A percentile compares a stretch with the other conserved stretches of the same genome.
Conservation (phyloP, 75 land plant genomes). For the Picea sitchensis region DNA sequence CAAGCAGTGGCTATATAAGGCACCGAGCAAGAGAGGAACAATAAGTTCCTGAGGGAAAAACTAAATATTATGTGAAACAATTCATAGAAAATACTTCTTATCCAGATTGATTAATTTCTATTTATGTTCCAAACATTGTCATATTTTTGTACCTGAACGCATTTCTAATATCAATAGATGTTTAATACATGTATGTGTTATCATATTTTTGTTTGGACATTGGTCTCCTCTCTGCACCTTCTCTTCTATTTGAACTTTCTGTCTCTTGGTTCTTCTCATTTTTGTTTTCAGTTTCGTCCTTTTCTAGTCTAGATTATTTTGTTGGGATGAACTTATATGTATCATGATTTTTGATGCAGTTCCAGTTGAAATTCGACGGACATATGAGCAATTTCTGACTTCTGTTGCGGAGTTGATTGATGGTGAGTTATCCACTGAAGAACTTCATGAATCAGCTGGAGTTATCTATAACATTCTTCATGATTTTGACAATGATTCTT, state of each 20-base stretch:
- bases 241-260: neutral
- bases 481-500: conserved; percentile 13
- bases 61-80: too few relatives aligned
- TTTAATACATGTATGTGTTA: neutral
- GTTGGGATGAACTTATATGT: neutral
- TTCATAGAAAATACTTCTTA: neutral
- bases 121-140: neutral
- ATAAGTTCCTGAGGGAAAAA: neutral
- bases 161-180: neutral
- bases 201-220: neutral
- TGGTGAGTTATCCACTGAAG: conserved; percentile 66
- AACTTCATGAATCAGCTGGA: conserved; percentile 58
- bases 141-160: neutral
- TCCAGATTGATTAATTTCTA: neutral
- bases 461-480: conserved; percentile 45
- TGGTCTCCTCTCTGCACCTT: neutral
- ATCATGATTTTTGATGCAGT: conserved; percentile 33
- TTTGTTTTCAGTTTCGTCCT: neutral
- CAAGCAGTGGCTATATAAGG: neutral
- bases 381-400: conserved; percentile 60
- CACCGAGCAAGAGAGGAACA: neutral
- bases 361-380: conserved; percentile 55
- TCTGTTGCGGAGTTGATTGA: conserved; percentile 73
- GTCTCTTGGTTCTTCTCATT: neutral
- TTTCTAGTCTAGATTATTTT: neutral